Evolutionary conservation across 2,329 filamentous ascomycete genomes (phyloP), one percentile per base, ranked within the genome.

Genomic region (Fusarium sp.): DNA sequence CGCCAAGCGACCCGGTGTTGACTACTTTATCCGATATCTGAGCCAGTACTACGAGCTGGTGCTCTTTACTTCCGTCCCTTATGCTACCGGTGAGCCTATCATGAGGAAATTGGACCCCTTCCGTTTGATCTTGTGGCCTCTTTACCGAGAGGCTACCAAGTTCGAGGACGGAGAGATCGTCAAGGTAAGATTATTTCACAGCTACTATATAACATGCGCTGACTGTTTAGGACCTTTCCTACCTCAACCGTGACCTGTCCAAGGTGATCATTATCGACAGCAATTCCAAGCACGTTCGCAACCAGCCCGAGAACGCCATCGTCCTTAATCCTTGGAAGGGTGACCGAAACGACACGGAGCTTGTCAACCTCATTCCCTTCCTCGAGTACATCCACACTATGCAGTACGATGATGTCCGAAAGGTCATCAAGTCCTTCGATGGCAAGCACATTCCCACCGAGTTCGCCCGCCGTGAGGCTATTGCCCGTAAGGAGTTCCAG

Each of bases 21-120:
- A 99, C 81, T 99, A 99, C 83, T 99, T 99, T 83, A 83, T 99
- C 67, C 92, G 93, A 75, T 99, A 99, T 79, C 86, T 99, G 47
- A 95, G 92, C 80, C 94, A 97, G 79, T 98, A 99, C 85, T 99
- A 97, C 77, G 96, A 99, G 79, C 85, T 99, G 54, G 96, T 98
- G 51, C 88, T 99, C 68, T 99, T 98, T 82, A 99, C 96, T 30
- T 92, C 88, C 38, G 90, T 96, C 45, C 94, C 95, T 1, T 93
- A 89, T 74, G 89, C 89, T 75, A 91, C 93, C 76, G 95, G 90
- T 26, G 94, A 97, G 71, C 93, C 93, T 23, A 86, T 99, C 50
- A 88, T 97, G 69, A 89, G 93, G 74, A 99, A 99, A 81, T 84
- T 99, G 62, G 96, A 99, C 76, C 96, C 95, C 34, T 98, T 92